Base-by-base conservation (phyloP, 495 filamentous ascomycete genomes). In the Aspergillus cristatus region DNA sequence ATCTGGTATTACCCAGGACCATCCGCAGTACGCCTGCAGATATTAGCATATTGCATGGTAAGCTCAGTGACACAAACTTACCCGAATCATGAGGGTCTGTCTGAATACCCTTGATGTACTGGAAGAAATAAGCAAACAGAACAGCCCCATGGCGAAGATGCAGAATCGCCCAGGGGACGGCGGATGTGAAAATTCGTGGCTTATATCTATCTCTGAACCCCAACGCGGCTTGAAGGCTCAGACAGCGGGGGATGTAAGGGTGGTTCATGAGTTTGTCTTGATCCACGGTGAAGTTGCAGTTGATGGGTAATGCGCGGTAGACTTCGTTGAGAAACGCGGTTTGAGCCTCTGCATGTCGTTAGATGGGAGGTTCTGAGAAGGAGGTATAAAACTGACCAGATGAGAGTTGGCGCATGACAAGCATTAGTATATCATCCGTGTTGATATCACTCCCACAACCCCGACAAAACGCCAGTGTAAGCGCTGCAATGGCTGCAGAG, bases 341-440 rank as follows among this genome's bases (percentile, higher is more conserved):
- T 51, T 64, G 62, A 40, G 54, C 67, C 46, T 66, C 57, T 62
- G 31, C 15, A 34, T 40, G 14, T 32, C 16, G 18, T 41, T 32
- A 30, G 24, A 40, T 4, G 8, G 20, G 26, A 8, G 2, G 1
- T 35, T 8, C 3, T 3, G 22, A 28, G 18, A 12, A 7, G n/a
- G 13, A 20, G 22, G 34, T 13, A 14, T 50, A 40, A 6, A 63
- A 71, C 42, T 72, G 60, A 51, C 76, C 61, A 34, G 60, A 45
- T n/a, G 70, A 65, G 10, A 74, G 45, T 39, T 70, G 67, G 32
- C 52, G 51, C 37, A 57, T 65, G 15, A 79, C 71, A 10, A 81
- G 68, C 18, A 84, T 77, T 18, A 93, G 55, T 14, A 89, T 63
- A 51, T 94, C 87, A 52, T 94, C 87, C 37, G 70, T 81, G 35